These are phyloP conservation scores for Durio zibethinus DNA, from an alignment of 345 rosid genomes.

Conservation along the genomic window DNA sequence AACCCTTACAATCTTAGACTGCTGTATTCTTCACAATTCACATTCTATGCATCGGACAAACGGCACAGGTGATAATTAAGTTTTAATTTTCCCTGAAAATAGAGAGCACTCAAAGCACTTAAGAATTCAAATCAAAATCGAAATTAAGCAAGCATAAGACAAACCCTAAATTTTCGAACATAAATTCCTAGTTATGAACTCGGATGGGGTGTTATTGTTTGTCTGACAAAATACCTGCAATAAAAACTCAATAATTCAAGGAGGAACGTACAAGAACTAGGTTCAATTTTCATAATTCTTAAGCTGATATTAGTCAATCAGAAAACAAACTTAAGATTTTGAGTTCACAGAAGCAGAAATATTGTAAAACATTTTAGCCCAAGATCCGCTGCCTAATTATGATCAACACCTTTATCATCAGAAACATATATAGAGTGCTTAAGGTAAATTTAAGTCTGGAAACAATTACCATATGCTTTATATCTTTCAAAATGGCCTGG, in stretches of 20 bases:
- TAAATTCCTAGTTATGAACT: slow-evolving; percentile 8
- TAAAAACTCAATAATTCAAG: background rate
- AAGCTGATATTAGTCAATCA: background rate
- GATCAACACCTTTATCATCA: background rate
- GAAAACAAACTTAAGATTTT: background rate
- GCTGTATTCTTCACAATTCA: background rate
- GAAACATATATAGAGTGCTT: background rate
- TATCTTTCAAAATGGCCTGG: slow-evolving; percentile 13
- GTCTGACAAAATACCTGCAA: background rate
- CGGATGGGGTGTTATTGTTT: background rate
- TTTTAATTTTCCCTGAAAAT: background rate
- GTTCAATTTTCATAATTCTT: slow-evolving; percentile 3
- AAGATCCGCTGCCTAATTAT: background rate
- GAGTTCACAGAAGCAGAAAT: slow-evolving; percentile 1
- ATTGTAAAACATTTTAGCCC: background rate
- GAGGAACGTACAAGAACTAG: slow-evolving; percentile 3
- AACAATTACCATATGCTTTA: slow-evolving; percentile 9
- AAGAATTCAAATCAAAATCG: background rate
- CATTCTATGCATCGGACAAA: background rate
- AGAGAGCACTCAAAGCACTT: background rate
- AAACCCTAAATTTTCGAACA: slow-evolving; percentile 20
- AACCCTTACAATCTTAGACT: background rate
- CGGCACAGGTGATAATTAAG: fast-evolving
- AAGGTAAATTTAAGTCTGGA: background rate
- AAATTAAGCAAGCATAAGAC: background rate